These are phyloP conservation scores for Erigeron canadensis DNA, from an alignment of 129 eudicot genomes.

Conservation along the genomic window DNA sequence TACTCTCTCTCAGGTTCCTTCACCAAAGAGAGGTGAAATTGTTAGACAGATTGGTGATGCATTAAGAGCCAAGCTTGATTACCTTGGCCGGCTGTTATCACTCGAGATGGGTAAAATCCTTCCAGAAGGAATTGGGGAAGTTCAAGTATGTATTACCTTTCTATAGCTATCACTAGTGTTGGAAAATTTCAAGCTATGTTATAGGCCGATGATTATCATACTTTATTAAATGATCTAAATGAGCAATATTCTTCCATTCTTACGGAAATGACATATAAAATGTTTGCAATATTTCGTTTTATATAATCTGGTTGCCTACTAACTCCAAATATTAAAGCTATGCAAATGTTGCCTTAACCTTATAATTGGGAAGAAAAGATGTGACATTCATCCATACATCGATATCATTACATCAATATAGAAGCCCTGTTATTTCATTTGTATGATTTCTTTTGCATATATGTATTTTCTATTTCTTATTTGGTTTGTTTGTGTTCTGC, in stretches of 20 bases:
- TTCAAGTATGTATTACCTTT: slow-evolving; percentile 62
- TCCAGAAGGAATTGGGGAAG: slow-evolving; percentile 99
- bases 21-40: slow-evolving; percentile 95
- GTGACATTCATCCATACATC: neutral
- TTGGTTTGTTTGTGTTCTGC: slow-evolving; percentile 8
- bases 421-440: neutral
- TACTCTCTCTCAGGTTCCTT: slow-evolving; percentile 57
- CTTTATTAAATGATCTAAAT: neutral
- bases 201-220: neutral
- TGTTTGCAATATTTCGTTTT: neutral
- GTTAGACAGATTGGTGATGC: slow-evolving; percentile 99
- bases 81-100: slow-evolving; percentile 89
- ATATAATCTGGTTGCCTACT: no score
- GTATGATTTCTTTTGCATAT: neutral
- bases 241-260: neutral
- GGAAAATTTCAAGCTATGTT: neutral
- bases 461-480: slow-evolving; percentile 10
- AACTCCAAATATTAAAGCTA: no score
- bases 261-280: neutral
- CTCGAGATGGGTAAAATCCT: slow-evolving; percentile 98
- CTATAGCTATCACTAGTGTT: neutral
- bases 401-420: neutral
- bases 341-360: no score
- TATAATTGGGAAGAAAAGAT: slow-evolving; percentile 6
- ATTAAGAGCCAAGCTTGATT: slow-evolving; percentile 70